These are phyloP conservation scores for Lachnellula willkommii DNA, from an alignment of 2,329 filamentous ascomycete genomes.

Conservation along the genomic window DNA sequence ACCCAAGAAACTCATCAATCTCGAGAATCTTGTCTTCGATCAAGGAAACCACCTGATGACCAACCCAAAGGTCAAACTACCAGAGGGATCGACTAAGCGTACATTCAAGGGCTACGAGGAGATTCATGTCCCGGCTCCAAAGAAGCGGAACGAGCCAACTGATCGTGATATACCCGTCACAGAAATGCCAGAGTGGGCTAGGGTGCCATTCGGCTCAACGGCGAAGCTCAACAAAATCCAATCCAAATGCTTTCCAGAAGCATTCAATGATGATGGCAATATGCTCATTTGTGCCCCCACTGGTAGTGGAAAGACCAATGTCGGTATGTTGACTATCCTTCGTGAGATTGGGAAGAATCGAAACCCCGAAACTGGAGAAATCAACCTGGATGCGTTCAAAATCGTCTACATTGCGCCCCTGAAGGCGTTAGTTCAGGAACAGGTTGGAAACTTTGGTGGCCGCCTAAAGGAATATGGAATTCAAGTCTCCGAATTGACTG, in stretches of 20 bases:
- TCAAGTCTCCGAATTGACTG: constrained; percentile 89
- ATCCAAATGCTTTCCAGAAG: constrained; percentile 84
- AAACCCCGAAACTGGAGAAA: constrained; percentile 82
- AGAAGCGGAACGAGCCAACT: constrained; percentile 73
- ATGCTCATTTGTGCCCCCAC: constrained; percentile 97
- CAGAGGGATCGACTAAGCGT: constrained; percentile 89
- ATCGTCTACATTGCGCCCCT: constrained; percentile 96
- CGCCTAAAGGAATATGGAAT: constrained; percentile 87
- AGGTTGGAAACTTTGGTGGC: constrained; percentile 95
- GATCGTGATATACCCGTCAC: constrained; percentile 79
- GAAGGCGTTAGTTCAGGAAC: constrained; percentile 93
- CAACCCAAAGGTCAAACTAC: constrained; percentile 91
- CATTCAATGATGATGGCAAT: constrained; percentile 91
- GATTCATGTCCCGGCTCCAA: constrained; percentile 91
- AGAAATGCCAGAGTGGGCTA: constrained; percentile 89
- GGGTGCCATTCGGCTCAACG: constrained; percentile 75
- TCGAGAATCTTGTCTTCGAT: constrained; percentile 94
- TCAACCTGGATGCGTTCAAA: constrained; percentile 95
- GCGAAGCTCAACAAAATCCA: constrained; percentile 93
- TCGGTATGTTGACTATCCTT: constrained; percentile 94
- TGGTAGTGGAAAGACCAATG: constrained; percentile 96
- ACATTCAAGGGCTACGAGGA: constrained; percentile 98
- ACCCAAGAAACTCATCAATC: constrained; percentile 80
- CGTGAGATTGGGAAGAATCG: constrained; percentile 95
- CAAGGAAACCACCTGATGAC: constrained; percentile 99